A percentile compares a stretch with the other conserved stretches of the same genome.
These are phyloP conservation scores for Alternaria dauci DNA, from an alignment of 2,329 filamentous ascomycete genomes.

Conservation along the genomic window DNA sequence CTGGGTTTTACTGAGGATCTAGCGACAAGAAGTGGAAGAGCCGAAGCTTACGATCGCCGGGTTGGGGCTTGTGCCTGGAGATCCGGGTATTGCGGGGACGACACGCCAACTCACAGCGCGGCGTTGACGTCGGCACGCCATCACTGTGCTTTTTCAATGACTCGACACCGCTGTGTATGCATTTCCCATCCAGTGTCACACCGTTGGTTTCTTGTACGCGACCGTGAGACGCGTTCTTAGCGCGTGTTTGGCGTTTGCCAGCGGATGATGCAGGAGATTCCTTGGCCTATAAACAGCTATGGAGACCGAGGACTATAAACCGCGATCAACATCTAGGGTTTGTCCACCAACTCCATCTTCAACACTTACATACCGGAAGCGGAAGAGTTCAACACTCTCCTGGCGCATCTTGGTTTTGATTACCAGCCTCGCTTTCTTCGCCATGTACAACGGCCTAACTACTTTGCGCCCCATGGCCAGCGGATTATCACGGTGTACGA, in stretches of 20 bases:
- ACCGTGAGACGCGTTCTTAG: conserved; percentile 24
- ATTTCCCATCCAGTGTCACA: conserved; percentile 4
- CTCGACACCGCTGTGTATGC: conserved; percentile 2
- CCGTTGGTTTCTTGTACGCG: conserved; percentile 9
- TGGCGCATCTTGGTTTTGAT: conserved; percentile 18
- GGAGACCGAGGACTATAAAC: conserved; percentile 30
- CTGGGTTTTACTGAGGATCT: not conserved
- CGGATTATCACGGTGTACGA: conserved; percentile 26
- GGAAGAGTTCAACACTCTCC: conserved; percentile 35
- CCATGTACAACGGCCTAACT: conserved; percentile 6
- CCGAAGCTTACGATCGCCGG: not conserved
- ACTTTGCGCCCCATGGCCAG: conserved; percentile 21
- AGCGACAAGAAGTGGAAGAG: conserved; percentile 5
- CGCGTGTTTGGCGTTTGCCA: conserved; percentile 16
- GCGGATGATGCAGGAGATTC: conserved; percentile 19
- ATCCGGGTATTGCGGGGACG: conserved; percentile 21
- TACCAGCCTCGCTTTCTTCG: conserved; percentile 17
- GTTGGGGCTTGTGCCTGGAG: conserved; percentile 3
- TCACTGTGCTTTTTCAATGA: conserved; percentile 4
- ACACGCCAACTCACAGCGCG: conserved; percentile 18
- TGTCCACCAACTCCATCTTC: conserved; percentile 18
- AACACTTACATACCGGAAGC: conserved; percentile 18
- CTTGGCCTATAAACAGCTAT: conserved; percentile 29
- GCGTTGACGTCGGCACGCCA: conserved; percentile 15
- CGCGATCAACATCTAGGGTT: conserved; percentile 3